phyloP scores from a whole-genome alignment of 805 yeast genomes.

The Yarrowia yakushimensis region DNA sequence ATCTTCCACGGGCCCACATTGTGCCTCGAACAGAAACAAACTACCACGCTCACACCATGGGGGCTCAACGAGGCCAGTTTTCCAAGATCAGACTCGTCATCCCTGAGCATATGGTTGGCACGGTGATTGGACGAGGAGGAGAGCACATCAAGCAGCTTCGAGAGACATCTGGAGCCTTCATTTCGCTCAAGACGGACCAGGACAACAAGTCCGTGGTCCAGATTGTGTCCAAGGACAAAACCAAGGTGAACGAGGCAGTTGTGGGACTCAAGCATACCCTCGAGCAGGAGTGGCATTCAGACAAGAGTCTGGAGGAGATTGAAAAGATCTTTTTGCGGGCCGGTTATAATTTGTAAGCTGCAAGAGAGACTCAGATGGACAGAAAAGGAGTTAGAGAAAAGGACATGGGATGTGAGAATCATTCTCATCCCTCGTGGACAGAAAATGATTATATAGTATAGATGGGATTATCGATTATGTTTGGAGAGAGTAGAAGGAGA shows the following conservation, averaged over 20 bases:
- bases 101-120: not conserved
- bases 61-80: not conserved
- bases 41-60: not conserved
- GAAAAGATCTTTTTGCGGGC: not conserved
- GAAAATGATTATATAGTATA: no score
- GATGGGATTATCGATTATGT: no score
- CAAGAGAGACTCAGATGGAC: no score
- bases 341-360: not conserved
- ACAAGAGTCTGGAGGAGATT: not conserved
- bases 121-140: slow-evolving; percentile 2
- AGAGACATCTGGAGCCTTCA: not conserved
- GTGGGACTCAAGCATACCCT: not conserved
- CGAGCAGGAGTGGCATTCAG: slow-evolving; percentile 9
- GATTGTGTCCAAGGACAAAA: not conserved
- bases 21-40: not conserved
- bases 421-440: no score
- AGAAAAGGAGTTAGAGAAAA: no score
- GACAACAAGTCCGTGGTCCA: not conserved
- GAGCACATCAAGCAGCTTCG: not conserved
- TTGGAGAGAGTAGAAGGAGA: no score
- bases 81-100: not conserved
- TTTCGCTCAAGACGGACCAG: not conserved
- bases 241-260: not conserved
- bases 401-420: no score
- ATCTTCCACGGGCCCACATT: not conserved